phyloP scores from a whole-genome alignment of 2,329 filamentous ascomycete genomes.

The Scorias spongiosa region DNA sequence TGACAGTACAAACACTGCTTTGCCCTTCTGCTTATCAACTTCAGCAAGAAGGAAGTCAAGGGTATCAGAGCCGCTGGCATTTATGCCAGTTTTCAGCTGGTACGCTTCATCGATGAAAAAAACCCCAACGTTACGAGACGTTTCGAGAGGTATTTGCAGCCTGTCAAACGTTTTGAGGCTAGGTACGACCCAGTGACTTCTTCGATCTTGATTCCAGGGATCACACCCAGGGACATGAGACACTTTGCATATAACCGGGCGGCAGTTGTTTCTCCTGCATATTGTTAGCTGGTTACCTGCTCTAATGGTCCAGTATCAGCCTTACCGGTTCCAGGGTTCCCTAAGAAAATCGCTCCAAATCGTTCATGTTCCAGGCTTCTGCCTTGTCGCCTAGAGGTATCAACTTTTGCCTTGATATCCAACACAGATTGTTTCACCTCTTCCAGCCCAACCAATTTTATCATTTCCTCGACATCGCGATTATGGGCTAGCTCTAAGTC shows the following conservation, averaged over 20 bases:
- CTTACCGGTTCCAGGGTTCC: constrained; percentile 59
- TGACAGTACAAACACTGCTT: constrained; percentile 56
- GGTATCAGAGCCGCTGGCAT: constrained; percentile 41
- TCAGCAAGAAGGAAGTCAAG: constrained; percentile 59
- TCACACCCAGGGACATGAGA: constrained; percentile 43
- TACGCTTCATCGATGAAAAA: constrained; percentile 72
- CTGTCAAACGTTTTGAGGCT: constrained; percentile 44
- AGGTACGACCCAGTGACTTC: constrained; percentile 56
- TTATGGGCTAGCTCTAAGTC: constrained; percentile 35
- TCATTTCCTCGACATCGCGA: constrained; percentile 44
- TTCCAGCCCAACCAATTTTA: constrained; percentile 58
- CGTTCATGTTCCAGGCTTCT: constrained; percentile 42
- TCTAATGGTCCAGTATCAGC: no score
- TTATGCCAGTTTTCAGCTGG: constrained; percentile 47
- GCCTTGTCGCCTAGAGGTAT: constrained; percentile 43
- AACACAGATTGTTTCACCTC: constrained; percentile 51
- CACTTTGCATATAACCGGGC: constrained; percentile 56
- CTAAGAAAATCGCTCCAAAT: constrained; percentile 47
- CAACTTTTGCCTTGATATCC: constrained; percentile 46
- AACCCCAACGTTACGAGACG: constrained; percentile 47
- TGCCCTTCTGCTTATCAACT: constrained; percentile 55
- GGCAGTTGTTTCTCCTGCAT: constrained; percentile 55
- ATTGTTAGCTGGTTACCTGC: no score
- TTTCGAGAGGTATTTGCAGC: constrained; percentile 42
- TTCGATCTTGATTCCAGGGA: constrained; percentile 53